Percentiles rank a stretch among this genome's conserved stretches.
These are phyloP conservation scores for Exophiala lecanii-corni DNA, from an alignment of 2,329 filamentous ascomycete species.

Conservation along the genomic window DNA sequence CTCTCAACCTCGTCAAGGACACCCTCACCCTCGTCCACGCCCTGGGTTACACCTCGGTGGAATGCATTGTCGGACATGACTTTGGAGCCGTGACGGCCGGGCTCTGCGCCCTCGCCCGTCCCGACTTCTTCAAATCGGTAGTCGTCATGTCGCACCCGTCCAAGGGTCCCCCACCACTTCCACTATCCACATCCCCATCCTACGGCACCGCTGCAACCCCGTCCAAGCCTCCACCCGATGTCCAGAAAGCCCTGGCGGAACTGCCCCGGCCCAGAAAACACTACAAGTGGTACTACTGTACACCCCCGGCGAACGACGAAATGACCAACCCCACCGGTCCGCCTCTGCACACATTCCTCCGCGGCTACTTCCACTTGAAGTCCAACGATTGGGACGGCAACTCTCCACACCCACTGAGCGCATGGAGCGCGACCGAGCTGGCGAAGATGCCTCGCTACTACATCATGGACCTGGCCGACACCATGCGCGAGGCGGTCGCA, in stretches of 20 bases:
- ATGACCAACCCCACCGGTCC: slow-evolving; percentile 37
- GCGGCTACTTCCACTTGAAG: slow-evolving; percentile 66
- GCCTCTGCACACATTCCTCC: slow-evolving; percentile 56
- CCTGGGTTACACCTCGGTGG: slow-evolving; percentile 55
- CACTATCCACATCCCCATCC: slow-evolving; percentile 41
- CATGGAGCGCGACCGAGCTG: slow-evolving; percentile 55
- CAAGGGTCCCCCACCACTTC: slow-evolving; percentile 48
- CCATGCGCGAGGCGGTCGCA: slow-evolving; percentile 57
- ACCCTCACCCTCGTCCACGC: slow-evolving; percentile 57
- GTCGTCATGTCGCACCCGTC: slow-evolving; percentile 64
- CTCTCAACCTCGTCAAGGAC: slow-evolving; percentile 58
- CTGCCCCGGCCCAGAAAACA: slow-evolving; percentile 59
- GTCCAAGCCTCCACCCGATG: slow-evolving; percentile 20
- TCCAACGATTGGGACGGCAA: slow-evolving; percentile 57
- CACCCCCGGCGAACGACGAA: slow-evolving; percentile 32
- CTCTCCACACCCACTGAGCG: slow-evolving; percentile 48
- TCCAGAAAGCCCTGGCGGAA: slow-evolving; percentile 28
- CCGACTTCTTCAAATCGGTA: slow-evolving; percentile 60
- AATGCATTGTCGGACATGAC: slow-evolving; percentile 62
- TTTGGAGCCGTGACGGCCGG: slow-evolving; percentile 60
- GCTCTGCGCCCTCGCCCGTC: slow-evolving; percentile 57
- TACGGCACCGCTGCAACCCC: slow-evolving; percentile 10
- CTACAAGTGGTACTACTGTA: slow-evolving; percentile 59
- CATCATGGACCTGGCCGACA: slow-evolving; percentile 55
- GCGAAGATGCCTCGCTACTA: slow-evolving; percentile 63